These are phyloP conservation scores for Hanseniaspora lachancei DNA, from an alignment of 805 yeast species.

Conservation along the genomic window DNA sequence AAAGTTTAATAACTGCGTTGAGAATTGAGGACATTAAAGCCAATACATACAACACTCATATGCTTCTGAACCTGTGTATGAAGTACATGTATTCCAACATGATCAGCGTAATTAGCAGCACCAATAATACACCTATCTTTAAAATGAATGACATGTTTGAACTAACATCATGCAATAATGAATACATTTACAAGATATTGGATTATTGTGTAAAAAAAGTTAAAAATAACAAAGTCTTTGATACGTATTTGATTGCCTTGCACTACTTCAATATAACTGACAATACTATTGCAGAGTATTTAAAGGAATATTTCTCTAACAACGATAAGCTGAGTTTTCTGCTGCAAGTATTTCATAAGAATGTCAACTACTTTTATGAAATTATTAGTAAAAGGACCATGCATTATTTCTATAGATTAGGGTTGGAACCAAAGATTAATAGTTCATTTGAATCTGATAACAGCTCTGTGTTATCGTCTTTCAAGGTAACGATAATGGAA, in stretches of 20 bases:
- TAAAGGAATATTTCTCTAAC: not conserved
- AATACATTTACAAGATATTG: not conserved
- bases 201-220: not conserved
- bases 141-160: slow-evolving; percentile 6
- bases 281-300: not conserved
- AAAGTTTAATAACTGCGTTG: not conserved
- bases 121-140: not conserved
- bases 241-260: not conserved
- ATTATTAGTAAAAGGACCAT: not conserved
- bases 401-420: not conserved
- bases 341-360: not conserved
- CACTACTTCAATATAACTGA: not conserved
- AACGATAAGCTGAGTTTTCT: not conserved
- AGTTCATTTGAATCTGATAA: not conserved
- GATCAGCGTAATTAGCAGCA: not conserved
- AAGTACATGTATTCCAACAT: slow-evolving; percentile 1
- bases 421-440: not conserved
- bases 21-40: not conserved
- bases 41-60: not conserved
- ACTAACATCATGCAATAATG: not conserved
- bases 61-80: not conserved
- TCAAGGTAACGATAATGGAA: slow-evolving; percentile 1
- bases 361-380: not conserved
- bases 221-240: not conserved
- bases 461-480: not conserved